Base-by-base conservation (phyloP, 495 filamentous ascomycete species). In the Friedmanniomyces simplex region DNA sequence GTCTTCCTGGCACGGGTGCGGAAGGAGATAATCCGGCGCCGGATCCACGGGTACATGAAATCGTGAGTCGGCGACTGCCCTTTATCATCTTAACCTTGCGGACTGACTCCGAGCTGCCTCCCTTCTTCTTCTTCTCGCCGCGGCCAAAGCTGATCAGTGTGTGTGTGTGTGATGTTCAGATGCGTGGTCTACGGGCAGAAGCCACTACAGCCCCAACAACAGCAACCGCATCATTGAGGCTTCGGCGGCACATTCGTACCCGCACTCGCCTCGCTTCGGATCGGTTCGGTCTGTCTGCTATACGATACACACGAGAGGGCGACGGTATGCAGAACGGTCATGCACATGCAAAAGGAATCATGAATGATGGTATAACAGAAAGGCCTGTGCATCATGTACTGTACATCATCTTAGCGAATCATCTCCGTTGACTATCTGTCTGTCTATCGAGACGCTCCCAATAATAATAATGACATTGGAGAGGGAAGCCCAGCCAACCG, bases 1-100 rank as follows among this genome's bases (percentile, higher is more conserved):
- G 55, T 62, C 2, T 58, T 62, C 25, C 24, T 62, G 36, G 54
- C 60, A 12, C 21, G 36, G 2, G 60, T 62, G 25, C 39, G 60
- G 21, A 48, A 55, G 26, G 57, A 59, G 13, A 22, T 49, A 14
- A 30, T 41, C 28, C 55, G 50, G 14, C 21, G 51, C 1, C 36
- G 26, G 21, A 51, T 59, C 18, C 61, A 63, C 30, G 54, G 53
- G 22, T 61, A 55, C 30, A 56, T 56, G 54, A 56, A 56, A 36
- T 47, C 41, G 54, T 56, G 22, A 34, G 54, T 47, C 30, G 43
- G 21, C 30, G 7, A 12, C 11, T 5, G n/a, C 28, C 10, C 24
- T 8, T 28, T 5, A 21, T 24, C 48, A n/a, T n/a, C 18, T 28
- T 30, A 14, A 16, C 8, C 14, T 45, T 16, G 18, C 34, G 10